phyloP scores from a whole-genome alignment of 257 asterid species.

The Scutellaria minor region DNA sequence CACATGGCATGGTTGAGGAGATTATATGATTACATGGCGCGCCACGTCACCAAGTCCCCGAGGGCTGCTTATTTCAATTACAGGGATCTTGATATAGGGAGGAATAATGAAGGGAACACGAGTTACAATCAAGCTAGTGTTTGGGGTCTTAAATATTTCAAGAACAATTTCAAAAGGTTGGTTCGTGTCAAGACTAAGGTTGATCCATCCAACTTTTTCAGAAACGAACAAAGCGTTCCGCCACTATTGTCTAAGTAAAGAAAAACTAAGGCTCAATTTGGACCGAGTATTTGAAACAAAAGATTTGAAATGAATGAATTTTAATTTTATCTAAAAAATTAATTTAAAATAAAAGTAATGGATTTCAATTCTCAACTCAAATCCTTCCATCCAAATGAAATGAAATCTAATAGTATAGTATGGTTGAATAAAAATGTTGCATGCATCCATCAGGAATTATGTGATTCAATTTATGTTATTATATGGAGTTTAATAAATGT shows the following conservation, averaged over 20 bases:
- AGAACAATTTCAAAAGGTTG: slow-evolving; percentile 40
- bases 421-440: neutral
- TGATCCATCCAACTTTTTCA: slow-evolving; percentile 51
- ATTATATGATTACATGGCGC: slow-evolving; percentile 39
- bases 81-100: slow-evolving; percentile 48
- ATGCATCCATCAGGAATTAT: neutral
- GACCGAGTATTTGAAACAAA: too few relatives aligned
- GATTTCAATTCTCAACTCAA: too few relatives aligned
- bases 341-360: too few relatives aligned
- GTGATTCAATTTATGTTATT: neutral
- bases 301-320: too few relatives aligned
- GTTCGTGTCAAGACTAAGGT: slow-evolving; percentile 46
- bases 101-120: slow-evolving; percentile 37
- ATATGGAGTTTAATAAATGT: too few relatives aligned
- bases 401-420: neutral
- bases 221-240: slow-evolving; percentile 53
- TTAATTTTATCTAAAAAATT: too few relatives aligned
- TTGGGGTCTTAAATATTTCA: slow-evolving; percentile 45
- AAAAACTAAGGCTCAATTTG: neutral
- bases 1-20: slow-evolving; percentile 35
- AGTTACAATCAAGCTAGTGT: slow-evolving; percentile 40
- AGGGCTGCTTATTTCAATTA: slow-evolving; percentile 47
- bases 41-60: slow-evolving; percentile 37
- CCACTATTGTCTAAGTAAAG: slow-evolving; percentile 4
- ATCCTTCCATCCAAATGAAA: too few relatives aligned